Base-by-base conservation (phyloP, 1,139 yeast genomes). In the Suhomyces atakaporum region DNA sequence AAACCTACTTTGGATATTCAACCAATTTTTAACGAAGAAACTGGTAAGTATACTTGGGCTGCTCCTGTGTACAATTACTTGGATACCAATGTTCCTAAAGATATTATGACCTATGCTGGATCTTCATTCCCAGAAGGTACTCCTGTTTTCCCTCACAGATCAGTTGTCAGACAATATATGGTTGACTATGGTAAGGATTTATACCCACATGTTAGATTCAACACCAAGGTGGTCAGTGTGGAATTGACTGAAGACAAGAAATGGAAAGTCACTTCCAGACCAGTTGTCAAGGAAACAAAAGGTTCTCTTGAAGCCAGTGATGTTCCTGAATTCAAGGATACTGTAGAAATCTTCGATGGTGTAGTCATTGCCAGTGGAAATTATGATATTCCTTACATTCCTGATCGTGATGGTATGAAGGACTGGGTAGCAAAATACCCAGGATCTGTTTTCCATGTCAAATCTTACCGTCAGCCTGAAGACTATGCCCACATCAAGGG, bases 71-170 rank as follows among this genome's bases (percentile, higher is more conserved):
- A 77, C 50, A 63, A 69, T 33, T 58, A 69, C 30, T 60, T 82
- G 37, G 85, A 79, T 49, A 78, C 87, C 7, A 82, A 82, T 51
- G 80, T 81, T 25, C 84, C 81, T 13, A 67, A 66, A 35, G 64
- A 62, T 26, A 53, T 79, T 31, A 81, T 81, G 86, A 77, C 74
- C 36, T 81, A 71, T 50, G 67, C 71, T 15, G 69, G 67, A 29
- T 54, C 52, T 19, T 77, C 77, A 12, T 80, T 59, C 36, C 74
- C 40, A 40, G 54, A n/a, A 47, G 61, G 28, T 43, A 65, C 26
- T 67, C 81, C 42, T 38, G 69, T 36, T 29, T 82, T 77, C 45
- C 80, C 84, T 8, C 63, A 63, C 24, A 69, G 79, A 40, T 49
- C 60, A 1, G 71, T 71, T 26, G 81, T 82, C 2, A 50, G 68